Base-by-base conservation (phyloP, 129 eudicot genomes). In the Logfia minima region DNA sequence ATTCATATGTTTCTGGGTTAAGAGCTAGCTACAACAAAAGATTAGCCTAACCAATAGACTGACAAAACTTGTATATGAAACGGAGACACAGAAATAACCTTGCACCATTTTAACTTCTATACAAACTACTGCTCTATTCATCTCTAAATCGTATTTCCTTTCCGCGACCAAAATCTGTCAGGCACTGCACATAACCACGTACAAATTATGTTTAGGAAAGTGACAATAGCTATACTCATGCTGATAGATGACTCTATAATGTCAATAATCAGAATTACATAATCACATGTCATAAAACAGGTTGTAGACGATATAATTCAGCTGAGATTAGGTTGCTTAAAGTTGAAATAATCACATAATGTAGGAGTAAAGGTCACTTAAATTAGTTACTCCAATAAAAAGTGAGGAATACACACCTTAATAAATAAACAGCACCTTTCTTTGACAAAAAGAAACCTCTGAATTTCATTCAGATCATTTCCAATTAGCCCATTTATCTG, bases 401-500 rank as follows among this genome's bases (percentile, higher is more conserved):
- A 31, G 34, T 19, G 29, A 35, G 58, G 10, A 74, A 22, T 67
- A 65, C 68, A 74, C 21, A 80, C 84, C 80, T 81, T 58, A 29
- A 41, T 67, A 28, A 59, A 59, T 45, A 81, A 45, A 45, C 59
- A 62, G 71, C 71, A 53, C 75, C 84, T 74, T 72, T 65, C 22
- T 51, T 39, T 55, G 79, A 80, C 41, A 14, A 56, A 14, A 41
- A 29, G 35, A 48, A 21, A 37, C 60, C 24, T 52, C 8, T 6
- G 24, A 35, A 77, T 26, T 31, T 0, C 75, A 32, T 14, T 24
- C 21, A 23, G 43, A 71, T 79, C 69, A 82, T 75, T 60, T 77
- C 82, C 82, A 79, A 39, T 80, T 75, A 35, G 84, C 82, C 92
- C 86, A 87, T 73, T 77, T 76, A 58, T 64, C 74, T 66, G 90